These are phyloP conservation scores for Phaeosphaeria sp. DNA, from an alignment of 2,329 filamentous ascomycete species.

Conservation along the genomic window DNA sequence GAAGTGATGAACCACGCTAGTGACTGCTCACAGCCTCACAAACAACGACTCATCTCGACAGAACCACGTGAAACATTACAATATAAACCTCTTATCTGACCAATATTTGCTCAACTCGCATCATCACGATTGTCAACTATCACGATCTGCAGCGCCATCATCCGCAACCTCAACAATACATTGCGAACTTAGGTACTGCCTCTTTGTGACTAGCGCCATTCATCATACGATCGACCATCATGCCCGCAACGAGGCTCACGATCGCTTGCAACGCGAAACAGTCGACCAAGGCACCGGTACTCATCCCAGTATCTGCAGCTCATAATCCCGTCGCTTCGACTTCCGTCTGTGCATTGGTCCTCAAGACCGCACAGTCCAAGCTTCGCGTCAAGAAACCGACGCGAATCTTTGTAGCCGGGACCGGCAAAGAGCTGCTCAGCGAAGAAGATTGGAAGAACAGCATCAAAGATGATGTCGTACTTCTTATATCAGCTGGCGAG, in stretches of 20 bases:
- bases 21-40: neutral
- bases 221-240: neutral
- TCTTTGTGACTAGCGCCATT: neutral
- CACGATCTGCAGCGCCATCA: neutral
- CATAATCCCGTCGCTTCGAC: constrained; percentile 18
- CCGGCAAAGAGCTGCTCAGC: constrained; percentile 34
- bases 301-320: constrained; percentile 27
- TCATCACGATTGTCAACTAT: neutral
- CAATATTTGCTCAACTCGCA: neutral
- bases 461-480: constrained; percentile 31
- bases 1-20: constrained; percentile 16
- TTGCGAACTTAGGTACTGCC: neutral
- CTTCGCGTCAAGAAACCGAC: constrained; percentile 37
- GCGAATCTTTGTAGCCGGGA: constrained; percentile 33
- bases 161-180: neutral
- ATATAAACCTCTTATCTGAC: neutral
- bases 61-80: neutral
- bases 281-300: constrained; percentile 33
- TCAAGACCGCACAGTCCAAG: constrained; percentile 40
- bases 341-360: constrained; percentile 32
- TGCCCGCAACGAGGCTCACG: constrained; percentile 36
- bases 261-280: constrained; percentile 41
- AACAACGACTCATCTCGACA: neutral
- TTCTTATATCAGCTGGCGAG: constrained; percentile 42
- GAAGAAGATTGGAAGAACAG: constrained; percentile 35